Evolutionary conservation across 495 filamentous ascomycete genomes (phyloP).

Genomic region (Talaromyces proteolyticus): DNA sequence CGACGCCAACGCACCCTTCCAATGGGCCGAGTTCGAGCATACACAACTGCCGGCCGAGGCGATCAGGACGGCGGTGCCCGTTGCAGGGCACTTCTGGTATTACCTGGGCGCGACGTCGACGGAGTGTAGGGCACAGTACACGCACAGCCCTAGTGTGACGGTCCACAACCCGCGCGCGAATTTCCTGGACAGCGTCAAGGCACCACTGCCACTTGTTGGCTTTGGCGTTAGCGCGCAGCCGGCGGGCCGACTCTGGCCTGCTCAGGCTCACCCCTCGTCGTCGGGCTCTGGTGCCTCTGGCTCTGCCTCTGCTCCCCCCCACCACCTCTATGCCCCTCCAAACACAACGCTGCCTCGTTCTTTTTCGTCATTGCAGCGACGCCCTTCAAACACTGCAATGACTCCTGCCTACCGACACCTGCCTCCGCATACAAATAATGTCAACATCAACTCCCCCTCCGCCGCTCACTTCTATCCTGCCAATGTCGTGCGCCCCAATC

Average conservation of each 20-base stretch:
- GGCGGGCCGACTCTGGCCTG: constrained; percentile 5
- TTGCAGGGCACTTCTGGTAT: constrained; percentile 68
- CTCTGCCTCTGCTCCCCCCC: not conserved
- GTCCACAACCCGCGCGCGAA: constrained; percentile 53
- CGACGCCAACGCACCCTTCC: constrained; percentile 48
- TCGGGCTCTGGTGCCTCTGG: not conserved
- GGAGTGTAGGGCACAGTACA: constrained; percentile 88
- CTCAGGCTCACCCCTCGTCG: no score
- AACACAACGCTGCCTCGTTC: constrained; percentile 27
- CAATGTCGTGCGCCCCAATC: constrained; percentile 4
- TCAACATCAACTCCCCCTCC: constrained; percentile 27
- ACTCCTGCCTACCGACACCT: constrained; percentile 45
- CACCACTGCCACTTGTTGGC: no score
- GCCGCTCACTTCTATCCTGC: constrained; percentile 14
- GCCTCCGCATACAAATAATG: constrained; percentile 22
- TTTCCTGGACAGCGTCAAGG: constrained; percentile 51
- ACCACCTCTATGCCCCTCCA: constrained; percentile 14
- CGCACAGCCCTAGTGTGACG: constrained; percentile 62
- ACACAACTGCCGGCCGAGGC: constrained; percentile 41
- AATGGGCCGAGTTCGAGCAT: constrained; percentile 80
- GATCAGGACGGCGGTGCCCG: constrained; percentile 54
- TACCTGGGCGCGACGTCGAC: constrained; percentile 85
- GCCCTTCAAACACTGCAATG: constrained; percentile 40
- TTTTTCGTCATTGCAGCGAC: constrained; percentile 25
- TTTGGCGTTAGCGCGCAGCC: no score